Evolutionary conservation across 129 eudicot species (phyloP).

Genomic region (Kitagawia praeruptora): DNA sequence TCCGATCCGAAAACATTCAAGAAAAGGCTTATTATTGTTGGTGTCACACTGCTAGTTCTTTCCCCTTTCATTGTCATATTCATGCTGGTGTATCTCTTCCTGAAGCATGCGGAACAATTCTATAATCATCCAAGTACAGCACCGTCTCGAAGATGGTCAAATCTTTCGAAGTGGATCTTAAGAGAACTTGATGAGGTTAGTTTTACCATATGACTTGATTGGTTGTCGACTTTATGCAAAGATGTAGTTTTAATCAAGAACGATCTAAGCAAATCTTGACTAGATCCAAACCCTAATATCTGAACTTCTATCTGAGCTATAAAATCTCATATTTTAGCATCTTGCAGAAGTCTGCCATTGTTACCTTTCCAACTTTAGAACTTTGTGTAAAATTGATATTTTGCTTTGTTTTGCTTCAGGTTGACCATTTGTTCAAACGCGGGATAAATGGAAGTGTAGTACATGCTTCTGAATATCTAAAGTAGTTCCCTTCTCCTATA

Average conservation of each 20-base stretch:
- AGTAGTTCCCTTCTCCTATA: conserved; percentile 92
- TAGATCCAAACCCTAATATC: neutral
- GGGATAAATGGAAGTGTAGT: conserved; percentile 72
- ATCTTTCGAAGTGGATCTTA: conserved; percentile 94
- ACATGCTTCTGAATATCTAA: conserved; percentile 77
- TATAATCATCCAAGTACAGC: conserved; percentile 93
- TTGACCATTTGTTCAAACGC: conserved; percentile 91
- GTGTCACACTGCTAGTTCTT: conserved; percentile 73
- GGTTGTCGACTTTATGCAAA: too few species aligned
- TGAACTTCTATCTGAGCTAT: neutral
- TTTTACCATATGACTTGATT: too few species aligned
- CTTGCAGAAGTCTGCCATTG: too few species aligned
- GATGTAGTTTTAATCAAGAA: too few species aligned
- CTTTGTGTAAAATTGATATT: neutral
- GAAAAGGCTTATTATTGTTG: conserved; percentile 78
- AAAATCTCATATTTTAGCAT: too few species aligned
- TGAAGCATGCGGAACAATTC: conserved; percentile 94
- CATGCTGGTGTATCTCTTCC: conserved; percentile 89
- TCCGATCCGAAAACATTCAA: conserved; percentile 53
- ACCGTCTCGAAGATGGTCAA: conserved; percentile 93
- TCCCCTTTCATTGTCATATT: conserved; percentile 89
- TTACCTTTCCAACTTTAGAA: too few species aligned
- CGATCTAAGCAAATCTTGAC: neutral
- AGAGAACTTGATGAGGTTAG: conserved; percentile 90
- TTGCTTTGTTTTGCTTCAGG: conserved; percentile 36